These are phyloP conservation scores for Pseudocercospora fijiensis DNA, from an alignment of 2,329 filamentous ascomycete genomes.

Conservation along the genomic window DNA sequence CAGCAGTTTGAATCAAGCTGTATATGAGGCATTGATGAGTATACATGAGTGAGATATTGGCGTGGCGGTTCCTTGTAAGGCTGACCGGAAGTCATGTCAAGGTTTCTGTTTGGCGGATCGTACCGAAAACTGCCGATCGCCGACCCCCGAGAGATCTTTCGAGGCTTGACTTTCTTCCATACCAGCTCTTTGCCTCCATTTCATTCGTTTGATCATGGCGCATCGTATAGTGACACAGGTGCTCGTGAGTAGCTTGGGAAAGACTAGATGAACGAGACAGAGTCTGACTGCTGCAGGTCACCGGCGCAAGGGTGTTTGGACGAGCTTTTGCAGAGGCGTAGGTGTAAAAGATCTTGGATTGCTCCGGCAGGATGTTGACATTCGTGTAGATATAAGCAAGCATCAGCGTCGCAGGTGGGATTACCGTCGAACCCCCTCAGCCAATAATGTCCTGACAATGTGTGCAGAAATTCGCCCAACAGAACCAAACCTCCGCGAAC, in stretches of 20 bases:
- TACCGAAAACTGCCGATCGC: background rate
- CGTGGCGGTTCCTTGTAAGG: no score
- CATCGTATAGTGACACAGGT: constrained; percentile 94
- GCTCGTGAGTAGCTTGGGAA: constrained; percentile 48
- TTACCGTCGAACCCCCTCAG: background rate
- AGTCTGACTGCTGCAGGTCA: constrained; percentile 49
- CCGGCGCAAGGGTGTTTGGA: constrained; percentile 86
- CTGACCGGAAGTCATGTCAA: background rate
- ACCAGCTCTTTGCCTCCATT: constrained; percentile 8
- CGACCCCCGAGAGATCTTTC: constrained; percentile 22
- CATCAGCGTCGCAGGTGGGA: constrained; percentile 64
- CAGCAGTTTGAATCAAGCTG: background rate
- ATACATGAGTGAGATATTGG: no score
- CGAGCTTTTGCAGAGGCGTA: constrained; percentile 84
- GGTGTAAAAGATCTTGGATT: constrained; percentile 9
- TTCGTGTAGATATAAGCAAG: constrained; percentile 70
- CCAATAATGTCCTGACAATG: constrained; percentile 44
- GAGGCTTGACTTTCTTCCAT: constrained; percentile 16
- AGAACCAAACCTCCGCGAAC: constrained; percentile 44
- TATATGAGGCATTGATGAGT: no score
- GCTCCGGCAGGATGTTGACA: constrained; percentile 7
- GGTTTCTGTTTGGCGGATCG: background rate
- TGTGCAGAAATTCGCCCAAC: constrained; percentile 48
- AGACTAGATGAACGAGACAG: background rate
- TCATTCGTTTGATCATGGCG: constrained; percentile 53